Percentiles rank a stretch among this genome's conserved stretches.
phyloP scores from a whole-genome alignment of 495 filamentous ascomycete genomes.

The Penicillium alfredii region DNA sequence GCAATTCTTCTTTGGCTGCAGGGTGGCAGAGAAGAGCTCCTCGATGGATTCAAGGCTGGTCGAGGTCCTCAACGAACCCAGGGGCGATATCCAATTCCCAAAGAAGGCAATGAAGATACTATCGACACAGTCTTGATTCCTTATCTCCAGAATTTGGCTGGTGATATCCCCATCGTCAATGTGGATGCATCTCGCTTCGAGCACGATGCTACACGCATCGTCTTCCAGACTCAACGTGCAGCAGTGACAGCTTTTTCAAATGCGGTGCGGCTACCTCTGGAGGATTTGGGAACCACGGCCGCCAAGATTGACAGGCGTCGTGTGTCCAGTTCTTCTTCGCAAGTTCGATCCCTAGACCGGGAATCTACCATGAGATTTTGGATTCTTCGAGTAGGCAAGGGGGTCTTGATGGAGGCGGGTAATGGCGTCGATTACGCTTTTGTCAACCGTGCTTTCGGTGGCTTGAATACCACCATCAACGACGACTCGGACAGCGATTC shows the following conservation, averaged over 20 bases:
- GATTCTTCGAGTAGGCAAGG: conserved; percentile 55
- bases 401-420: conserved; percentile 56
- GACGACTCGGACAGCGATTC: conserved; percentile 32
- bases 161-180: conserved; percentile 43
- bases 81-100: conserved; percentile 47
- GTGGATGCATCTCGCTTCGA: conserved; percentile 58
- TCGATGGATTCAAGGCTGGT: conserved; percentile 50
- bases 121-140: conserved; percentile 54
- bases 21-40: conserved; percentile 46
- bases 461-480: conserved; percentile 36
- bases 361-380: conserved; percentile 50
- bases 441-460: conserved; percentile 60
- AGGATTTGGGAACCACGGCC: conserved; percentile 33
- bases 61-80: conserved; percentile 26
- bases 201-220: conserved; percentile 43
- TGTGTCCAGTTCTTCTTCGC: conserved; percentile 16
- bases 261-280: conserved; percentile 46
- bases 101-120: conserved; percentile 41
- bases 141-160: conserved; percentile 49
- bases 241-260: conserved; percentile 54
- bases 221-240: conserved; percentile 50
- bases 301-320: conserved; percentile 28
- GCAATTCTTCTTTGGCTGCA: conserved; percentile 60
- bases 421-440: conserved; percentile 52
- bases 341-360: conserved; percentile 30